Evolutionary conservation across 371 early-diverging fungal species (phyloP).

Genomic region (Mucor piriformis): DNA sequence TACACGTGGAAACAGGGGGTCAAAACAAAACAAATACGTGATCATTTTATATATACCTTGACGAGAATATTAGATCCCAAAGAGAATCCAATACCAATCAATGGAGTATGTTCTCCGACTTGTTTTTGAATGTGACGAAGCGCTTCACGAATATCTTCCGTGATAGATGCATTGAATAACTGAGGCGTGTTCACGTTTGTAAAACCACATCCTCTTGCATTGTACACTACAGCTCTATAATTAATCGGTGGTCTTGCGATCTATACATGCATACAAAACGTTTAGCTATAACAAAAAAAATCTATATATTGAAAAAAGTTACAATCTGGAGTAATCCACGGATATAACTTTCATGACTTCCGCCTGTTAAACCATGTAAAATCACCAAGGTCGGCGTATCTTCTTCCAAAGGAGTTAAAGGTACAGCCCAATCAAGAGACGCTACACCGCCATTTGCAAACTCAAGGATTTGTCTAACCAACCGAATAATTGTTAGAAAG

Average conservation of each 20-base stretch:
- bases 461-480: conserved; percentile 62
- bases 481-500: too few species aligned
- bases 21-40: too few species aligned
- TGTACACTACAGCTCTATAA: conserved; percentile 76
- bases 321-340: conserved; percentile 63
- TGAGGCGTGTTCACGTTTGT: conserved; percentile 69
- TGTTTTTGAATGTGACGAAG: conserved; percentile 54
- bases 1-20: too few species aligned
- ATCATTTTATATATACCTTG: conserved; percentile 51
- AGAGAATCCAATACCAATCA: conserved; percentile 80
- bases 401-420: conserved; percentile 45
- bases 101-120: conserved; percentile 58
- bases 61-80: conserved; percentile 85
- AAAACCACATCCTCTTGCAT: conserved; percentile 81
- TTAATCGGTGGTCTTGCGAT: conserved; percentile 43
- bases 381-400: conserved; percentile 70
- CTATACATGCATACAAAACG: conserved; percentile 9
- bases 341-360: conserved; percentile 80
- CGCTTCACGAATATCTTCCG: conserved; percentile 73
- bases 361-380: conserved; percentile 86
- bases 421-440: conserved; percentile 79
- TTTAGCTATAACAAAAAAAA: too few species aligned
- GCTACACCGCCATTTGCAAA: conserved; percentile 81
- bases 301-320: conserved; percentile 8
- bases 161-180: conserved; percentile 78